Percentiles rank a stretch among this genome's conserved stretches.
Evolutionary conservation across 768 basidiomycete species (phyloP).

Genomic region (Boletus rufocinnamomeus): DNA sequence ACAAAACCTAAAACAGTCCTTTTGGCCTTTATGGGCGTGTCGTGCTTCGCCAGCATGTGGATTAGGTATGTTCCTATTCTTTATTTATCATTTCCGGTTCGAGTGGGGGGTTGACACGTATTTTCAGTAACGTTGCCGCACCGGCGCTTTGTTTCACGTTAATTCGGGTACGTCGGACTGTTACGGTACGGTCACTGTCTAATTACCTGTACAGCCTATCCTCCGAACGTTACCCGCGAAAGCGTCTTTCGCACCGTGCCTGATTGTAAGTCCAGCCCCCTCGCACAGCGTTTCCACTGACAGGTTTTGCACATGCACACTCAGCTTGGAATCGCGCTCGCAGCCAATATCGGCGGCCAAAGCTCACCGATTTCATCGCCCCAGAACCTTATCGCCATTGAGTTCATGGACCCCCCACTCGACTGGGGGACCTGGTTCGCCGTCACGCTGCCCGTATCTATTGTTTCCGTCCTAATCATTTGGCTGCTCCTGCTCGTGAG

Average conservation of each 20-base stretch:
- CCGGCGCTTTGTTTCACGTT: constrained; percentile 96
- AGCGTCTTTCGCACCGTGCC: constrained; percentile 83
- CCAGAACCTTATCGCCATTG: constrained; percentile 92
- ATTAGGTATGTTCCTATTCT: constrained; percentile 63
- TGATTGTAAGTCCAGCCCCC: constrained; percentile 65
- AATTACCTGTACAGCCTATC: constrained; percentile 67
- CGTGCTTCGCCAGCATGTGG: constrained; percentile 99
- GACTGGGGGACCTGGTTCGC: constrained; percentile 95
- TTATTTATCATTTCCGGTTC: background rate
- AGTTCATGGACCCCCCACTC: constrained; percentile 80
- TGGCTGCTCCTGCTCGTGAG: constrained; percentile 87
- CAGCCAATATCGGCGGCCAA: constrained; percentile 97
- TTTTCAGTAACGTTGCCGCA: constrained; percentile 87
- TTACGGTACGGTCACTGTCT: background rate
- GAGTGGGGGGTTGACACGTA: constrained; percentile 6
- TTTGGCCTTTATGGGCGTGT: constrained; percentile 92
- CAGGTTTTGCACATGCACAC: constrained; percentile 28
- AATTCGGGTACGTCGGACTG: constrained; percentile 66
- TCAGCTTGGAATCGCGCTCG: constrained; percentile 95
- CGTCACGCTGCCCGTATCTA: constrained; percentile 90
- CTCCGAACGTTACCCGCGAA: constrained; percentile 86
- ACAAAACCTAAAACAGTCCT: constrained; percentile 84
- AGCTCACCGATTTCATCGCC: constrained; percentile 97
- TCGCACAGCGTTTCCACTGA: constrained; percentile 3
- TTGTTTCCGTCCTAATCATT: constrained; percentile 82